Evolutionary conservation across 371 early-diverging fungal genomes (phyloP).

Genomic region (Mortierella sp.): DNA sequence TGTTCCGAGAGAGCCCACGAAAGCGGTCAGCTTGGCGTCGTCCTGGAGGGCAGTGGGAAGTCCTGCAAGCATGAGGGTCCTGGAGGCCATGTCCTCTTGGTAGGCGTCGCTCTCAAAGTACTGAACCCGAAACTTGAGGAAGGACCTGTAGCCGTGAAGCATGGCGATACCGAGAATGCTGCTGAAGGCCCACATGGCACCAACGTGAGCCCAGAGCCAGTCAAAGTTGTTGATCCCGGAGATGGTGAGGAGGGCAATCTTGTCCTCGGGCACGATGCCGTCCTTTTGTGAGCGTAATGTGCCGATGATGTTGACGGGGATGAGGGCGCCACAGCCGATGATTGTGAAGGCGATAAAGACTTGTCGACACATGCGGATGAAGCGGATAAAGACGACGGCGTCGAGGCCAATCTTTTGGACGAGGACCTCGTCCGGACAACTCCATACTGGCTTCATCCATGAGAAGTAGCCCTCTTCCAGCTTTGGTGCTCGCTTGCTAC

Average conservation of each 20-base stretch:
- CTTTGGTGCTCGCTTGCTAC: conserved; percentile 77
- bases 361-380: conserved; percentile 72
- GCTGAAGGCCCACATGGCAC: conserved; percentile 70
- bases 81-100: conserved; percentile 71
- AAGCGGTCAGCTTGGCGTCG: conserved; percentile 66
- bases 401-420: conserved; percentile 83
- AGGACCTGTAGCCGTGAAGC: conserved; percentile 65
- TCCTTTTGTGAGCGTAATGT: conserved; percentile 53
- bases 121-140: conserved; percentile 65
- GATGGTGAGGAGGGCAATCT: conserved; percentile 61
- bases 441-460: conserved; percentile 76
- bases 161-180: conserved; percentile 63
- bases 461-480: conserved; percentile 69
- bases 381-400: conserved; percentile 83
- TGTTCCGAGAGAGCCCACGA: conserved; percentile 64
- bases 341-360: conserved; percentile 70
- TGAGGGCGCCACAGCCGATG: conserved; percentile 71
- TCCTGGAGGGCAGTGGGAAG: conserved; percentile 73
- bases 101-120: conserved; percentile 75
- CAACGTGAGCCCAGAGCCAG: conserved; percentile 76
- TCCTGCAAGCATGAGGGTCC: conserved; percentile 80
- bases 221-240: conserved; percentile 34
- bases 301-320: conserved; percentile 75
- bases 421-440: conserved; percentile 70
- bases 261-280: conserved; percentile 37